Base-by-base conservation (phyloP, 768 basidiomycete species). In the Epithele typhae region DNA sequence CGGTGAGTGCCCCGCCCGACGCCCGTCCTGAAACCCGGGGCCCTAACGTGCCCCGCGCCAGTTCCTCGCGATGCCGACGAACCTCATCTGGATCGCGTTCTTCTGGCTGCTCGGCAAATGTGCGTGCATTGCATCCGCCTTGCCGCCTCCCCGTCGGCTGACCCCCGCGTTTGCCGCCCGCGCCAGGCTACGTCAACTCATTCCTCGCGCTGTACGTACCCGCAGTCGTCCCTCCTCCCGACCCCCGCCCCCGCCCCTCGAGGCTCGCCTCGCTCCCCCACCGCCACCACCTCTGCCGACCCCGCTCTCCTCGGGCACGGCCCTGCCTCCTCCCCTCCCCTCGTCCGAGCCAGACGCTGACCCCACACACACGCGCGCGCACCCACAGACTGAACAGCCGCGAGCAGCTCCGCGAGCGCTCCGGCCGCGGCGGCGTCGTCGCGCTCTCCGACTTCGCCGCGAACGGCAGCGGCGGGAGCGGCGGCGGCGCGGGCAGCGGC, bases 91-190 rank as follows among this genome's bases (percentile, higher is more conserved):
- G 70, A 53, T 75, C 38, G 72, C 69, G 8, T 73, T 76, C 51
- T 76, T 77, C 59, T 78, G 74, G 75, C 50, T 74, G 18, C 59
- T 73, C 36, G 73, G 73, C 23, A 78, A 75, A 68, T 75, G 76
- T 76, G 46, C 48, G 72, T 53, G 18, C n/a, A n/a, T n/a, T n/a
- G n/a, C n/a, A n/a, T n/a, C n/a, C 5, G 19, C 9, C 17, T 8
- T 14, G 9, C 18, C 18, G 15, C 11, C 9, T 17, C 12, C 9
- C 38, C 10, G n/a, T n/a, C n/a, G n/a, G n/a, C n/a, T n/a, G n/a
- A n/a, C n/a, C n/a, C n/a, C 30, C 45, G n/a, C n/a, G n/a, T n/a
- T n/a, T 42, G 37, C 33, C n/a, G 41, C 2, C 21, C 30, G 24
- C 42, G 14, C 18, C 44, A 77, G 75, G 72, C 52, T 76, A 78